Evolutionary conservation across 2,329 filamentous ascomycete genomes (phyloP), one percentile per base, ranked within the genome.

Genomic region (Alternaria gaisen): DNA sequence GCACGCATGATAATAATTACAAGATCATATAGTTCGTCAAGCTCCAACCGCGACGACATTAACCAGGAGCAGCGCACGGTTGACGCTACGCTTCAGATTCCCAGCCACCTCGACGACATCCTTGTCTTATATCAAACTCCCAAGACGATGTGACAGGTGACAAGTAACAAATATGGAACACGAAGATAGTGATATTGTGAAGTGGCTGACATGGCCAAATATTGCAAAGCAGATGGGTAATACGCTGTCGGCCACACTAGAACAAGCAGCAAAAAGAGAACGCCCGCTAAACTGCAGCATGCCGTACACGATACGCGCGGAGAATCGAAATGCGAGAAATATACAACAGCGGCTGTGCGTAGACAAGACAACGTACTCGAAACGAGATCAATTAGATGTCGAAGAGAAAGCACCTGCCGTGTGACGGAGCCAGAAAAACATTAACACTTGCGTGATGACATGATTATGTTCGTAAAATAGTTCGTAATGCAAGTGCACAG

Each of bases 201-300:
- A 11, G 55, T 58, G 54, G 54, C 42, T 50, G 48, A 34, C 28
- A 12, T 48, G 16, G 51, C 55, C 26, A 48, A 42, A 50, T 51
- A 16, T n/a, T 18, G 43, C 38, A 50, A 63, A 58, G 53, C 55
- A 66, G 61, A 59, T 66, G 56, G 63, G 61, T 64, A 64, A 40
- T 64, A 47, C 40, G 56, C 56, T 52, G 14, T 40, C 22, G 41
- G 32, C 18, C 48, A 55, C 34, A 44, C 62, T 36, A 41, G 46
- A 42, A 63, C 24, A 57, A 52, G 54, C 41, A 30, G 38, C 51
- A 47, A 55, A 66, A 60, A 62, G 26, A 59, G 63, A 74, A 77
- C 73, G 72, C 75, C 75, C 73, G 73, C 75, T 74, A 73, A 67
- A 70, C 65, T 67, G 70, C 72, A 68, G 67, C 59, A 67, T 72